Percentiles rank a stretch among this genome's conserved stretches.
phyloP scores from a whole-genome alignment of 208 protist genomes.

The Acanthamoeba healyi region DNA sequence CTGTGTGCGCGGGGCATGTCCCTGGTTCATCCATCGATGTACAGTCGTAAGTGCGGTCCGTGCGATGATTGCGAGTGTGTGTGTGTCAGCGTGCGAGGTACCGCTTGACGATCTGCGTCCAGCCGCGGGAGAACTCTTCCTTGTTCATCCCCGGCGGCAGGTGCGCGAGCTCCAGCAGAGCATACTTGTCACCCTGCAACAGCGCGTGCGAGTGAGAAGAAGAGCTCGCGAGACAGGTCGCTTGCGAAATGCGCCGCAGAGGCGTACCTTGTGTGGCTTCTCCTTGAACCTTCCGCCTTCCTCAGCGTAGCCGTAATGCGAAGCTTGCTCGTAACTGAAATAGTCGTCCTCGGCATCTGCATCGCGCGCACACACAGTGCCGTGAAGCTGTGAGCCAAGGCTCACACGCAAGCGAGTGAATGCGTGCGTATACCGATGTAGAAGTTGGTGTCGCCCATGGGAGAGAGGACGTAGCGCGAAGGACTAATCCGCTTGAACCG shows the following conservation, averaged over 20 bases:
- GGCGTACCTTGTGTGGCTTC: background rate
- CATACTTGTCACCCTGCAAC: background rate
- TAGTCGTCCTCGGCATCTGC: slow-evolving; percentile 45
- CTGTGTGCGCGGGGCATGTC: slow-evolving; percentile 37
- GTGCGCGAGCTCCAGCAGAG: background rate
- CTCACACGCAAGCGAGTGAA: no score
- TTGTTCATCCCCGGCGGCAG: slow-evolving; percentile 5
- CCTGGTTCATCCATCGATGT: background rate
- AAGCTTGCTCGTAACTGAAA: slow-evolving; percentile 10
- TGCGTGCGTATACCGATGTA: background rate
- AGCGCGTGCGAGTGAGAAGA: background rate
- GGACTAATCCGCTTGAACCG: slow-evolving; percentile 4
- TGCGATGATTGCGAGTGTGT: background rate
- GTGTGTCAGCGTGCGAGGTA: background rate
- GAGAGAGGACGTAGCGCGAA: slow-evolving; percentile 18
- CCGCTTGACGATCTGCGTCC: slow-evolving; percentile 54
- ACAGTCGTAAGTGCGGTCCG: no score
- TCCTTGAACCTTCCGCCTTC: slow-evolving; percentile 25
- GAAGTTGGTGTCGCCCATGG: slow-evolving; percentile 44
- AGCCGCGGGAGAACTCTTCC: slow-evolving; percentile 25
- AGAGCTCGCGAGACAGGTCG: background rate
- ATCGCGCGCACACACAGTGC: background rate
- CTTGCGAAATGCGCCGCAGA: background rate
- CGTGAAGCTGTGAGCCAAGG: background rate
- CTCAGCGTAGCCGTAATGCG: background rate